Evolutionary conservation across 345 rosid species (phyloP), one percentile per base, ranked within the genome.

Genomic region (Linum usitatissimum): DNA sequence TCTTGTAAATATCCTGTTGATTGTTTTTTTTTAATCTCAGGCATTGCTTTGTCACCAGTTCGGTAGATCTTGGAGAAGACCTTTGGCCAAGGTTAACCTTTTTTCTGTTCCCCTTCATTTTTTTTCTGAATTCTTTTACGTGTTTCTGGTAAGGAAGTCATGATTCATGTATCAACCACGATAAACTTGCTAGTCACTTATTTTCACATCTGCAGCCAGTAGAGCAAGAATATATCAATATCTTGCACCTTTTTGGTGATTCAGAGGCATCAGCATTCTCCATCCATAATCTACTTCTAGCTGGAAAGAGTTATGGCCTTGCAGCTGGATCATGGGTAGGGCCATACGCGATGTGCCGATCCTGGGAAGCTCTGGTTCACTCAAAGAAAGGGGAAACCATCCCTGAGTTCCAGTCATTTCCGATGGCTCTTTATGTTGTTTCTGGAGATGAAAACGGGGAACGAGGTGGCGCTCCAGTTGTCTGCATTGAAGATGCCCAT

Each of bases 281-380:
- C 51, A 78, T 90, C 64, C 99, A 90, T 81, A 87, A 81, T 81
- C 96, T 93, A 71, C 76, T 93, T 66, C 71, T 60, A 69, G 85
- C 86, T 64, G 97, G 97, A 67, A 77, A 79, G 71, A 54, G 73
- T 31, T 90, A 93, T 75, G 88, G 90, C 71, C 99, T 93, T 57
- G 96, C 93, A 42, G 91, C 90, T 72, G 99, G 99, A 62, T 90
- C 97, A 76, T 93, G 99, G 99, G 83, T 93, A 40, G 97, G 99
- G 48, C 99, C 99, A 45, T 93, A 93, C 72, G 96, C 99, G 28
- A 77, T 81, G 65, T 93, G 99, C 71, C 91, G 94, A 51, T 70
- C 97, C 1, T 90, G 95, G 91, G 96, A 87, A 71, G 73, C 80
- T 55, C 83, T 93, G 67, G 77, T 71, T 14, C 86, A 83, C 70